Evolutionary conservation across 495 filamentous ascomycete genomes (phyloP), one percentile per base, ranked within the genome.

Genomic region (Jackrogersella multiformis): DNA sequence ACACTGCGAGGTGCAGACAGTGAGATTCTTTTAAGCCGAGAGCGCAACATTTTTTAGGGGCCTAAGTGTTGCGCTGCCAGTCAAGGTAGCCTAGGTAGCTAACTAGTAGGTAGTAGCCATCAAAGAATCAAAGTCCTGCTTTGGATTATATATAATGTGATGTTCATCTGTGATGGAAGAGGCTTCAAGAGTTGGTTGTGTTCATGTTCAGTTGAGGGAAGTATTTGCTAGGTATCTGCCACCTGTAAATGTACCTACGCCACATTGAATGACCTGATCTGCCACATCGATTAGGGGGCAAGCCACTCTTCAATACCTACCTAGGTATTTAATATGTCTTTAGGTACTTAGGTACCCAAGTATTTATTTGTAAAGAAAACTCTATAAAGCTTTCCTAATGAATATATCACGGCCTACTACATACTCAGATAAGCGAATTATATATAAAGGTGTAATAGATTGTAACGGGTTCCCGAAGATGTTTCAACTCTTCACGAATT

Each of bases 21-120:
- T 18, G 56, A 52, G 9, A 57, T 35, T 56, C 56, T 70, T 61
- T 26, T 57, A 16, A 57, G 51, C 30, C 41, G 51, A 10, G 56
- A 16, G 36, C 61, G 61, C 56, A 65, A 57, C 67, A 70, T 70
- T 48, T 28, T 70, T 7, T 13, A 13, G 8, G 10, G 30, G 15
- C 39, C 12, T 6, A 26, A 23, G 2, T 35, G 44, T 23, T 52
- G 35, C 23, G 38, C 55, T 49, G 35, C 46, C n/a, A 30, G 26
- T 32, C 5, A 36, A 46, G 23, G 51, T 46, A n/a, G n/a, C n/a
- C n/a, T n/a, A n/a, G n/a, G n/a, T n/a, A n/a, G n/a, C n/a, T n/a
- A 32, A 16, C 56, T 56, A 51, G 2, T 52, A 10, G 13, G 16
- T 44, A 9, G 42, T 20, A 41, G 48, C 42, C 61, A 60, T 61